Evolutionary conservation across 2,329 filamentous ascomycete species (phyloP).

Genomic region (Alternaria novae-zelandiae): DNA sequence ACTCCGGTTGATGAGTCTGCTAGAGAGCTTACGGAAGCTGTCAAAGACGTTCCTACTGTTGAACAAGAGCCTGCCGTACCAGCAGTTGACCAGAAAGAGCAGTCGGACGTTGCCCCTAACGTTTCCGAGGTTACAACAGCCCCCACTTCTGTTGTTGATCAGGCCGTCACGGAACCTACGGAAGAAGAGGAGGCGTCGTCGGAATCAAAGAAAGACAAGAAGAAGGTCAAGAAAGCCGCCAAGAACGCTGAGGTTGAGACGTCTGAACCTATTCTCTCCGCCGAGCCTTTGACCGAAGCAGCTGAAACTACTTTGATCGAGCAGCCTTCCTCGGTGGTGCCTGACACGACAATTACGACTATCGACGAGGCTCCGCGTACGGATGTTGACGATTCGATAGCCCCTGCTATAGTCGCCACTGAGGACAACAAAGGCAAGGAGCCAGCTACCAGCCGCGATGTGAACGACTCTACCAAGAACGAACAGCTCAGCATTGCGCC

Average conservation of each 20-base stretch:
- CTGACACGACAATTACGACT: neutral
- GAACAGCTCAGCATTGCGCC: neutral
- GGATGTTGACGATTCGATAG: neutral
- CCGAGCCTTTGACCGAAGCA: neutral
- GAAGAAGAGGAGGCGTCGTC: constrained; percentile 14
- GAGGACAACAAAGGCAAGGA: neutral
- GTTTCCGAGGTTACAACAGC: neutral
- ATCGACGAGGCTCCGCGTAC: neutral
- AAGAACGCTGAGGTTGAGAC: constrained; percentile 13
- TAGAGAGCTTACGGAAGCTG: constrained; percentile 4
- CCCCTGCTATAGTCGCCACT: neutral
- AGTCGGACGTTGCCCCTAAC: neutral
- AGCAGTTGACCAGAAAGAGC: neutral
- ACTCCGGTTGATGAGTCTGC: constrained; percentile 5
- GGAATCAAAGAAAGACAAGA: constrained; percentile 30
- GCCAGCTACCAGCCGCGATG: neutral
- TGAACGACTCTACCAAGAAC: neutral
- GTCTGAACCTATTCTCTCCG: neutral
- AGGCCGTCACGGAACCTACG: neutral
- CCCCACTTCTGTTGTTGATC: neutral
- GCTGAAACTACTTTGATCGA: neutral
- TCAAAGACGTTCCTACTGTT: neutral
- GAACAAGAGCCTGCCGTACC: neutral
- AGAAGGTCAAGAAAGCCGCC: constrained; percentile 30
- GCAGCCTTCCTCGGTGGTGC: neutral